Evolutionary conservation across 2,329 filamentous ascomycete species (phyloP).

Genomic region (Nakataea oryzae): DNA sequence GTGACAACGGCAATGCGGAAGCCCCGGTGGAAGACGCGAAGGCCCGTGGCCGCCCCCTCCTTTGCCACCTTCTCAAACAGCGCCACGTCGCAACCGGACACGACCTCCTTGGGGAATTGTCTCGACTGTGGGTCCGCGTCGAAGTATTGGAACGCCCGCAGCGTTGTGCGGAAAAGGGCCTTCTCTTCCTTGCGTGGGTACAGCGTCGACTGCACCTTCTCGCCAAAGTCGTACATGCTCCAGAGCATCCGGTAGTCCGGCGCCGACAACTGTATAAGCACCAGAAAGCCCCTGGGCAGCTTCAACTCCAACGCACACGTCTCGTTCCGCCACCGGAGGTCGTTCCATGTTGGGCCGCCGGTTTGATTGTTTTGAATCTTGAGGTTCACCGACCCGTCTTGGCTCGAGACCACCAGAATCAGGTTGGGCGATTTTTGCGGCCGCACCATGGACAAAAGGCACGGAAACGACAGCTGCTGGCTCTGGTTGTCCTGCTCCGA

Average conservation of each 20-base stretch:
- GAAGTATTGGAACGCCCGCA: conserved; percentile 72
- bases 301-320: conserved; percentile 55
- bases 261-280: conserved; percentile 62
- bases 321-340: conserved; percentile 69
- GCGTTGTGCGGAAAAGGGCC: conserved; percentile 55
- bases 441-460: conserved; percentile 66
- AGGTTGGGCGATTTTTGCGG: conserved; percentile 58
- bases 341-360: conserved; percentile 65
- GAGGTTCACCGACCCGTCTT: conserved; percentile 68
- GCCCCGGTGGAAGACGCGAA: conserved; percentile 64
- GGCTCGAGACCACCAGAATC: conserved; percentile 66
- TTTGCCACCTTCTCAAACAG: conserved; percentile 64
- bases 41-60: conserved; percentile 62
- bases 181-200: conserved; percentile 60
- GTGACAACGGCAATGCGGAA: conserved; percentile 73
- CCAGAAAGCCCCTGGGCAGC: conserved; percentile 64
- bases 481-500: conserved; percentile 62
- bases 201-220: conserved; percentile 62
- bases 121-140: conserved; percentile 60
- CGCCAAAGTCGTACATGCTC: conserved; percentile 78
- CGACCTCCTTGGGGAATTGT: conserved; percentile 65
- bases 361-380: conserved; percentile 59
- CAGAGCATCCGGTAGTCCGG: conserved; percentile 70
- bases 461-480: conserved; percentile 59
- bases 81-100: conserved; percentile 60